A percentile compares a stretch with the other conserved stretches of the same genome.
Evolutionary conservation across 2,329 filamentous ascomycete species (phyloP).

Genomic region (Botrytis pseudocinerea): DNA sequence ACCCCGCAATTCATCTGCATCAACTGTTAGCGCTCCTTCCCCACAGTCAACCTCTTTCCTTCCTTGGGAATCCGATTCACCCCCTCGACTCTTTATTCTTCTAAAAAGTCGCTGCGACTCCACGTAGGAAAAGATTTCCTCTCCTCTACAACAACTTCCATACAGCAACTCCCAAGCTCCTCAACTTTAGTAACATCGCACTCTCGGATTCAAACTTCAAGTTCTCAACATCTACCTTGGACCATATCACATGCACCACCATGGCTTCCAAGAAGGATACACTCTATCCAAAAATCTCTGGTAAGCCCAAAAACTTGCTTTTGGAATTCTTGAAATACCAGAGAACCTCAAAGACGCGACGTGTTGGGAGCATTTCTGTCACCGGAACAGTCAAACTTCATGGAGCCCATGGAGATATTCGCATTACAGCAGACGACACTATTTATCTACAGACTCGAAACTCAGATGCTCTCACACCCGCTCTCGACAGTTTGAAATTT

Average conservation of each 20-base stretch:
- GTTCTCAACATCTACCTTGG: not conserved
- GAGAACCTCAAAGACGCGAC: not conserved
- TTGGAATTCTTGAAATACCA: conserved; percentile 9
- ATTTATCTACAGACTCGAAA: conserved; percentile 33
- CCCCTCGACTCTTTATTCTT: not conserved
- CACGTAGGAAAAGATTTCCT: not conserved
- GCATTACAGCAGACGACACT: conserved; percentile 26
- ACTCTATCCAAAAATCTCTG: conserved; percentile 4
- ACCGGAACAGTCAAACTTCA: conserved; percentile 36
- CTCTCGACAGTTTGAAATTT: not conserved
- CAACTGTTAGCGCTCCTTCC: conserved; percentile 4
- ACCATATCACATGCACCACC: not conserved
- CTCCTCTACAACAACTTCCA: not conserved
- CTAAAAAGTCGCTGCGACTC: not conserved
- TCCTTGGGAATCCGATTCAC: not conserved
- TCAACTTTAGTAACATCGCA: not conserved
- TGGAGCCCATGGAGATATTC: conserved; percentile 34
- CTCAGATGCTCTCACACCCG: not conserved
- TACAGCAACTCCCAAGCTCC: not conserved
- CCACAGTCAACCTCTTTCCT: not conserved
- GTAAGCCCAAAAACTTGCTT: conserved; percentile 5
- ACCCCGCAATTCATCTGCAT: not conserved
- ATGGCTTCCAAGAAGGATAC: conserved; percentile 3
- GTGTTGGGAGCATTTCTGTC: conserved; percentile 18
- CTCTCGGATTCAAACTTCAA: not conserved